Percentiles rank a stretch among this genome's conserved stretches.
These are phyloP conservation scores for Colletotrichum spinosum DNA, from an alignment of 2,329 filamentous ascomycete genomes.

Conservation along the genomic window DNA sequence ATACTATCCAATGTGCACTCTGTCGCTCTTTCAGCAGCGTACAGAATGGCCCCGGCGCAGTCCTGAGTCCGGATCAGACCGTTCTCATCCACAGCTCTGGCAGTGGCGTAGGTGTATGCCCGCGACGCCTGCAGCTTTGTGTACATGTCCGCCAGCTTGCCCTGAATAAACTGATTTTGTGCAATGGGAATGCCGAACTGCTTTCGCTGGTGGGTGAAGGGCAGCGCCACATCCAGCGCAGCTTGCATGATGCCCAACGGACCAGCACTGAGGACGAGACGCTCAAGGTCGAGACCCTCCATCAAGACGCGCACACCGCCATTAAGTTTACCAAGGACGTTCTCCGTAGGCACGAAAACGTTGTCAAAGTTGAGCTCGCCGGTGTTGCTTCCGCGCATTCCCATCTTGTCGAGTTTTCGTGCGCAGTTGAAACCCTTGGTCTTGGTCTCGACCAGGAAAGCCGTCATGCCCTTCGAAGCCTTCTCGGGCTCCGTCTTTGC, in stretches of 20 bases:
- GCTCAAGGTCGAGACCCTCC: constrained; percentile 95
- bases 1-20: constrained; percentile 90
- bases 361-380: constrained; percentile 92
- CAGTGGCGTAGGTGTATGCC: constrained; percentile 90
- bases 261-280: constrained; percentile 90
- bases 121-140: constrained; percentile 87
- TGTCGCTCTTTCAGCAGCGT: constrained; percentile 90
- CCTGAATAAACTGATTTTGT: constrained; percentile 93
- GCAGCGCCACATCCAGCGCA: constrained; percentile 84
- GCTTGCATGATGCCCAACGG: constrained; percentile 96
- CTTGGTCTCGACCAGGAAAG: constrained; percentile 84
- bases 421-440: constrained; percentile 85
- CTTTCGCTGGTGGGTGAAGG: constrained; percentile 88
- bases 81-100: constrained; percentile 81
- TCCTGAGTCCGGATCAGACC: constrained; percentile 84
- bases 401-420: constrained; percentile 95
- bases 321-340: constrained; percentile 84
- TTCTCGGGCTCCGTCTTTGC: constrained; percentile 89
- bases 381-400: constrained; percentile 97
- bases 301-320: constrained; percentile 91
- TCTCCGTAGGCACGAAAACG: constrained; percentile 87
- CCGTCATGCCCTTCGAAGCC: constrained; percentile 91
- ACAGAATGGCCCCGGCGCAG: constrained; percentile 93
- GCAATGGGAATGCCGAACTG: constrained; percentile 91
- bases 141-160: constrained; percentile 96